These are phyloP conservation scores for Pichia heedii DNA, from an alignment of 805 yeast genomes.

Conservation along the genomic window DNA sequence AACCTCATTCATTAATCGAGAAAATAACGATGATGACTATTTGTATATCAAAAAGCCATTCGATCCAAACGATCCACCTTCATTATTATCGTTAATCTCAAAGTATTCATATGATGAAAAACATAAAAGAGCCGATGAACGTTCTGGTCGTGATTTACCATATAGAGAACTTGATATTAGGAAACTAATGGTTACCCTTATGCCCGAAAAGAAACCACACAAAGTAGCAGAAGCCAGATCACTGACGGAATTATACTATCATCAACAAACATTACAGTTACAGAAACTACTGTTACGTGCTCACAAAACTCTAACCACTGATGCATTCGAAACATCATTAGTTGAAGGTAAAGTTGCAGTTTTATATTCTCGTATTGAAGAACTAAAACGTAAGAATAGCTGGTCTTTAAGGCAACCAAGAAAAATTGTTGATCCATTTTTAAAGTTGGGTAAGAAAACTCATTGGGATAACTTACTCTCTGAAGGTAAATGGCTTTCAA, in stretches of 20 bases:
- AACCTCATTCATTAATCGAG: neutral
- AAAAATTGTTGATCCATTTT: constrained; percentile 59
- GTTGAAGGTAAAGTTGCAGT: constrained; percentile 90
- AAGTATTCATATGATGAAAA: constrained; percentile 16
- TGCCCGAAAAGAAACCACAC: constrained; percentile 45
- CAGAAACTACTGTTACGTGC: constrained; percentile 74
- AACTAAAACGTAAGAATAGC: constrained; percentile 72
- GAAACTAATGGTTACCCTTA: constrained; percentile 35
- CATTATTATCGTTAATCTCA: constrained; percentile 23
- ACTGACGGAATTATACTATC: constrained; percentile 75
- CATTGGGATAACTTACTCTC: constrained; percentile 69
- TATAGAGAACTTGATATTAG: constrained; percentile 33
- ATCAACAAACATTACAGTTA: constrained; percentile 81
- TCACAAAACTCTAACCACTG: constrained; percentile 80
- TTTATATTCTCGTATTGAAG: constrained; percentile 84
- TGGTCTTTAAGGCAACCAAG: constrained; percentile 90
- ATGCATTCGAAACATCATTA: constrained; percentile 73
- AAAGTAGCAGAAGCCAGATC: constrained; percentile 53
- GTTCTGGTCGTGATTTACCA: constrained; percentile 24
- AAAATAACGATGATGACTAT: neutral
- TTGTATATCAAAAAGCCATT: neutral
- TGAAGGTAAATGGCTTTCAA: constrained; percentile 80
- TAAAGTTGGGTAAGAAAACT: constrained; percentile 29
- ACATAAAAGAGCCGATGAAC: constrained; percentile 23
- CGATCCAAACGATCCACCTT: constrained; percentile 20